These are phyloP conservation scores for Mediolabrus comicus DNA, from an alignment of 108 stramenopile species.

Conservation along the genomic window DNA sequence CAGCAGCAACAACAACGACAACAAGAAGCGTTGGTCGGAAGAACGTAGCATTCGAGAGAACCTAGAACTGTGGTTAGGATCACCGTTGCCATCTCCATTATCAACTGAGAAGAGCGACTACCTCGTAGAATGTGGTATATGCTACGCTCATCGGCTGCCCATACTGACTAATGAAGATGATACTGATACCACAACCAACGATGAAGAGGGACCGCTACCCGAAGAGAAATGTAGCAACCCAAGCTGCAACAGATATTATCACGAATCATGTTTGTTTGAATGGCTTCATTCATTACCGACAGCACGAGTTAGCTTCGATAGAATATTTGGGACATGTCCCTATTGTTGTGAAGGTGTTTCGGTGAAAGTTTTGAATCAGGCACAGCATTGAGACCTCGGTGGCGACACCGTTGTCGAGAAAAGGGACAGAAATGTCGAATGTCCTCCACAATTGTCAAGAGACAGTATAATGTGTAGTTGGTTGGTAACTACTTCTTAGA, in stretches of 20 bases:
- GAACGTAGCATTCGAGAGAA: conserved; percentile 51
- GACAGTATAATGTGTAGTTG: too few relatives aligned
- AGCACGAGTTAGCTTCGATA: conserved; percentile 63
- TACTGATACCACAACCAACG: conserved; percentile 2
- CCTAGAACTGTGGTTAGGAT: conserved; percentile 57
- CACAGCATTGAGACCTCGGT: neutral
- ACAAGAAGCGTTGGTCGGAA: conserved; percentile 36
- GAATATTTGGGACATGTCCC: conserved; percentile 66
- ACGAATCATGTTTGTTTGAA: conserved; percentile 59
- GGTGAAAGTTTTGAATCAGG: conserved; percentile 39
- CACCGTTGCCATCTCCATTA: conserved; percentile 52
- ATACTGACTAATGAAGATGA: conserved; percentile 12
- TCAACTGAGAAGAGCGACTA: conserved; percentile 55
- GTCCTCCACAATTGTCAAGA: too few relatives aligned
- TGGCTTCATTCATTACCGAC: conserved; percentile 74
- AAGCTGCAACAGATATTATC: conserved; percentile 57
- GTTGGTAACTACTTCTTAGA: too few relatives aligned
- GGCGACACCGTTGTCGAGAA: too few relatives aligned
- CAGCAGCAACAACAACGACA: neutral
- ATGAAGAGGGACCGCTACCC: conserved; percentile 45
- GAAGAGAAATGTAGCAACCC: conserved; percentile 62
- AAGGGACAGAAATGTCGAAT: too few relatives aligned
- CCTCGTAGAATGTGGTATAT: conserved; percentile 72
- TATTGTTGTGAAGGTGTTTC: conserved; percentile 65
- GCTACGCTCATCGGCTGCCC: conserved; percentile 64